phyloP scores from a whole-genome alignment of 148 eudicot genomes.

The Vaccinium corymbosum region DNA sequence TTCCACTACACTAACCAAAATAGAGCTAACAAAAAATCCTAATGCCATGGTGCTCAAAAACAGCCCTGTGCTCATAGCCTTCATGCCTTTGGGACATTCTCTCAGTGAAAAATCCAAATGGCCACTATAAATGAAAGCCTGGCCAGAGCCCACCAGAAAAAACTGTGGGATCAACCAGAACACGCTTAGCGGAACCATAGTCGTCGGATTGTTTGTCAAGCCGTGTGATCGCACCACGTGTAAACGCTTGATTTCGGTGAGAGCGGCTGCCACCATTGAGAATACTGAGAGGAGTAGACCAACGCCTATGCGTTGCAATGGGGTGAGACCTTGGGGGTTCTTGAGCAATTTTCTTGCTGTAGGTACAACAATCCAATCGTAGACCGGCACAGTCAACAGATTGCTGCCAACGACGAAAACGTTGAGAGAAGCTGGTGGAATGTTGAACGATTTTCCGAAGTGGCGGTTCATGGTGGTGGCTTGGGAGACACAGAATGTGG shows the following conservation, averaged over 20 bases:
- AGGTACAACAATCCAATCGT: not conserved
- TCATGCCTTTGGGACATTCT: not conserved
- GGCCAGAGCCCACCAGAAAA: conserved; percentile 76
- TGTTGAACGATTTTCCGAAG: conserved; percentile 55
- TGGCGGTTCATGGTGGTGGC: conserved; percentile 84
- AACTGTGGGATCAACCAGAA: conserved; percentile 81
- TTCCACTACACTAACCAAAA: not conserved
- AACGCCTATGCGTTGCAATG: not conserved
- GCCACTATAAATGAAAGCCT: conserved; percentile 78
- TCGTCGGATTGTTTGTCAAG: conserved; percentile 25
- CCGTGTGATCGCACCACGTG: conserved; percentile 30
- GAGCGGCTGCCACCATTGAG: conserved; percentile 71
- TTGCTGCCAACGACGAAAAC: conserved; percentile 71
- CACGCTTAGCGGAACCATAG: conserved; percentile 50
- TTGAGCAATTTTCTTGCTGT: not conserved
- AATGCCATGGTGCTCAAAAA: not conserved
- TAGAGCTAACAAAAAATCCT: not conserved
- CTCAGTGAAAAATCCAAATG: conserved; percentile 54
- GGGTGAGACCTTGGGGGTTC: not conserved
- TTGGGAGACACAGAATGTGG: conserved; percentile 87
- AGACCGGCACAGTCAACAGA: conserved; percentile 66
- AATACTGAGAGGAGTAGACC: conserved; percentile 54
- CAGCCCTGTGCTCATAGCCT: not conserved
- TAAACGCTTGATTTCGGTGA: conserved; percentile 56
- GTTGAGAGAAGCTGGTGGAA: conserved; percentile 77